A percentile compares a stretch with the other conserved stretches of the same genome.
Conservation (phyloP, 192 early-diverging fungal species). For the Linnemannia elongata region DNA sequence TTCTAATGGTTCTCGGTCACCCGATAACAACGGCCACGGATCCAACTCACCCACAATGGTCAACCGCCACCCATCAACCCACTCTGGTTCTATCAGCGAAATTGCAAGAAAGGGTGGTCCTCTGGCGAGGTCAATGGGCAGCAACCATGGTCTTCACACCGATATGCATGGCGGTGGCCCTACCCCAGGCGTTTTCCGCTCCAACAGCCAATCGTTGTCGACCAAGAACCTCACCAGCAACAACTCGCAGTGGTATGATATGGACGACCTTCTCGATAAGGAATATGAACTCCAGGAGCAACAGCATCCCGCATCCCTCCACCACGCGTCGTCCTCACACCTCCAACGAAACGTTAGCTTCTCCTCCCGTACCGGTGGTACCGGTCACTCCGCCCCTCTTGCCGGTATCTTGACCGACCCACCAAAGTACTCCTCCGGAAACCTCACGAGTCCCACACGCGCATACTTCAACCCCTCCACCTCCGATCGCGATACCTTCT, state of each 20-base stretch:
- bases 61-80: not conserved
- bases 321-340: not conserved
- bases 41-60: not conserved
- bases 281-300: conserved; percentile 27
- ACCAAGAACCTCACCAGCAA: conserved; percentile 21
- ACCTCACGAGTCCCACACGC: conserved; percentile 5
- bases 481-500: not conserved
- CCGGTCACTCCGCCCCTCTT: not conserved
- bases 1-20: conserved; percentile 26
- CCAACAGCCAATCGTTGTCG: conserved; percentile 19
- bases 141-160: not conserved
- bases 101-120: not conserved
- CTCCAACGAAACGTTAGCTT: conserved; percentile 22
- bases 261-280: conserved; percentile 50
- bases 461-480: conserved; percentile 4
- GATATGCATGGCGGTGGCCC: not conserved
- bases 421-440: conserved; percentile 26
- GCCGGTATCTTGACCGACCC: not conserved
- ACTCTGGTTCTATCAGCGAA: not conserved
- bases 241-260: conserved; percentile 46
- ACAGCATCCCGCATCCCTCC: not conserved
- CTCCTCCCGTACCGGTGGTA: conserved; percentile 13
- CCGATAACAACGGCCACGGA: conserved; percentile 5
- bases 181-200: not conserved
- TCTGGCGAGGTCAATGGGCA: not conserved